A percentile compares a stretch with the other conserved stretches of the same genome.
Conservation (phyloP, 768 basidiomycete species). For the Phaffia australis region DNA sequence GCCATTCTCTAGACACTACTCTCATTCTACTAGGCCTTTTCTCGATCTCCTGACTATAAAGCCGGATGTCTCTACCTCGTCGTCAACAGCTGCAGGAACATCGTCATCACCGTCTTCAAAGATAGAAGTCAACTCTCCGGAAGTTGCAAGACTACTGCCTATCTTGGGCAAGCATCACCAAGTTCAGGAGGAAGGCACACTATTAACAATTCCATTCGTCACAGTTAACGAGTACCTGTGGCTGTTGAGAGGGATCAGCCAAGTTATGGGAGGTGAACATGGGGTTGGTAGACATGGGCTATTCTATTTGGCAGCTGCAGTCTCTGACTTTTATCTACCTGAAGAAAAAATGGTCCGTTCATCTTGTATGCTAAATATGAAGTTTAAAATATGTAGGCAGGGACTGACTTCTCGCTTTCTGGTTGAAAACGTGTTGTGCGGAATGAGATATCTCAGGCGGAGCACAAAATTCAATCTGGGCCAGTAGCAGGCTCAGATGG, state of each 20-base stretch:
- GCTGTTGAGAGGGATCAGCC: constrained; percentile 67
- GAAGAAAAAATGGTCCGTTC: constrained; percentile 69
- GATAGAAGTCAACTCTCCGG: constrained; percentile 58
- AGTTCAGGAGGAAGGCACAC: constrained; percentile 59
- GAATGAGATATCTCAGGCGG: constrained; percentile 50
- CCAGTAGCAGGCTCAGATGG: constrained; percentile 54
- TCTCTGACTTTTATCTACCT: constrained; percentile 95
- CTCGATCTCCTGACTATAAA: constrained; percentile 79
- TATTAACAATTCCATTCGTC: constrained; percentile 80
- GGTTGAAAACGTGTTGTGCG: neutral
- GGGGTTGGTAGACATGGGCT: constrained; percentile 59
- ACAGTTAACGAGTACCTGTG: constrained; percentile 95
- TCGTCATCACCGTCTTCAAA: constrained; percentile 31
- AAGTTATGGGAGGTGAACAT: constrained; percentile 49
- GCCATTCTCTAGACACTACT: constrained; percentile 95
- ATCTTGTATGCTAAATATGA: neutral
- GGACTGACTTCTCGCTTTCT: neutral
- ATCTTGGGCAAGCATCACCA: constrained; percentile 70
- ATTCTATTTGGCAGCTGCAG: constrained; percentile 96
- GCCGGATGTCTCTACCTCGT: constrained; percentile 6
- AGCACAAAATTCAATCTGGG: constrained; percentile 96
- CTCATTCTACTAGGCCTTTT: constrained; percentile 95
- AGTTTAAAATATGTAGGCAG: neutral
- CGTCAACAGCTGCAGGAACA: neutral
- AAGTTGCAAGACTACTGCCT: constrained; percentile 55